Percentiles rank a stretch among this genome's conserved stretches.
phyloP scores from a whole-genome alignment of 176 grass and related monocot species.

The Carex littledalei region DNA sequence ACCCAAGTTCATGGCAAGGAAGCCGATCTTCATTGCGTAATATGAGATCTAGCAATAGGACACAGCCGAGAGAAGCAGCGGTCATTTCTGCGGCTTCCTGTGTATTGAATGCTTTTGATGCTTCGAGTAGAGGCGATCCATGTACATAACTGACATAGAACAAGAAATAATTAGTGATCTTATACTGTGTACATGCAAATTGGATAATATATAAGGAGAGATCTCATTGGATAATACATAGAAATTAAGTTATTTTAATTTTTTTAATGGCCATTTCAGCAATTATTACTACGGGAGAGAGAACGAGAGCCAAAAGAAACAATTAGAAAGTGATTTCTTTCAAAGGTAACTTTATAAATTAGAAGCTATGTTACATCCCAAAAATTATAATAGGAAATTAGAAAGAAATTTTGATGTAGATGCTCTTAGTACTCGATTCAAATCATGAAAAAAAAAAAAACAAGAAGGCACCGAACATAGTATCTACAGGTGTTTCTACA shows the following conservation, averaged over 20 bases:
- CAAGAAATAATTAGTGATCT: not conserved
- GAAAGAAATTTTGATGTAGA: too few relatives aligned
- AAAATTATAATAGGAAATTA: too few relatives aligned
- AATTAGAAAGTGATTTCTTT: too few relatives aligned
- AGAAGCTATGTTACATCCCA: too few relatives aligned
- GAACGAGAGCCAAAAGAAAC: too few relatives aligned
- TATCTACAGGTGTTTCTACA: not conserved
- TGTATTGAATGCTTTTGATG: constrained; percentile 68
- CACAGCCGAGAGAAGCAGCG: constrained; percentile 64
- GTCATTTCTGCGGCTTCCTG: constrained; percentile 45
- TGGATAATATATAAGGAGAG: not conserved
- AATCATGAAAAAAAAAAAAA: not conserved
- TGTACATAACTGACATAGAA: constrained; percentile 70
- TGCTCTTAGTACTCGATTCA: not conserved
- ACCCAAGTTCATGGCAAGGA: constrained; percentile 81
- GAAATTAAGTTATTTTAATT: too few relatives aligned
- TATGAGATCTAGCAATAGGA: constrained; percentile 89
- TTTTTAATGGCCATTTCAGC: too few relatives aligned
- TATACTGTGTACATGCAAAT: not conserved
- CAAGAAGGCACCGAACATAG: not conserved
- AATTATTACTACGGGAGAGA: too few relatives aligned
- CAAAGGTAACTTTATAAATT: too few relatives aligned
- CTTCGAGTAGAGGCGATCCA: constrained; percentile 84
- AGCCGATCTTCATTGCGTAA: constrained; percentile 89
- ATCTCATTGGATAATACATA: not conserved